Conservation (phyloP, 2,329 filamentous ascomycete species). For the Claviceps pazoutovae region DNA sequence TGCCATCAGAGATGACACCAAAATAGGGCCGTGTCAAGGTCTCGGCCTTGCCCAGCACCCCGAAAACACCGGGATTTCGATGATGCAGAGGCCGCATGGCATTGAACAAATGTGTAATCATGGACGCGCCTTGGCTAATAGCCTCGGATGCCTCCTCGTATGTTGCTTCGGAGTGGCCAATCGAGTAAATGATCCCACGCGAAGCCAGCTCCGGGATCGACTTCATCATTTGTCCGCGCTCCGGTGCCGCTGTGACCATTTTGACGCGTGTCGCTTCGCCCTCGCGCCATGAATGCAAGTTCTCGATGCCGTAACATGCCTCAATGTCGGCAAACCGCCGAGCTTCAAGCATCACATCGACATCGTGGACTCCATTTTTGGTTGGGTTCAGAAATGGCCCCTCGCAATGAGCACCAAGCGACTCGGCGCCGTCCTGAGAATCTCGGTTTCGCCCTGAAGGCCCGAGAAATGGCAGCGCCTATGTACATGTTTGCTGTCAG, state of each 20-base stretch:
- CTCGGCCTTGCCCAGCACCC: slow-evolving; percentile 59
- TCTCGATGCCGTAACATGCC: slow-evolving; percentile 57
- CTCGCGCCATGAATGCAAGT: slow-evolving; percentile 35
- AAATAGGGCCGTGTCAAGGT: slow-evolving; percentile 55
- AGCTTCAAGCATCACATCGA: slow-evolving; percentile 53
- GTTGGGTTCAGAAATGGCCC: slow-evolving; percentile 73
- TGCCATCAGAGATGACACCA: slow-evolving; percentile 80
- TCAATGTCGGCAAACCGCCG: slow-evolving; percentile 51
- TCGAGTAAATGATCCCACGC: slow-evolving; percentile 59
- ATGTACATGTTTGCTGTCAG: not conserved
- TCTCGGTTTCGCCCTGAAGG: slow-evolving; percentile 50
- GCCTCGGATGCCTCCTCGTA: slow-evolving; percentile 68
- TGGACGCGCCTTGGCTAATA: slow-evolving; percentile 61
- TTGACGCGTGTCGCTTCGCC: slow-evolving; percentile 40
- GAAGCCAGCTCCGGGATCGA: slow-evolving; percentile 53
- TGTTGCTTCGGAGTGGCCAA: slow-evolving; percentile 77
- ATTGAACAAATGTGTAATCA: slow-evolving; percentile 92
- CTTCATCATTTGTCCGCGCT: slow-evolving; percentile 55
- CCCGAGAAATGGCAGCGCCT: slow-evolving; percentile 62
- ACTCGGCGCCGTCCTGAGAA: slow-evolving; percentile 63
- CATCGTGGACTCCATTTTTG: slow-evolving; percentile 78
- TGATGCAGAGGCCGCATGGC: slow-evolving; percentile 85
- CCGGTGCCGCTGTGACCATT: slow-evolving; percentile 78
- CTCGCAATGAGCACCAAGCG: slow-evolving; percentile 80
- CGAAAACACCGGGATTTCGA: slow-evolving; percentile 82